Base-by-base conservation (phyloP, 768 basidiomycete genomes). In the Termitomyces sp. region DNA sequence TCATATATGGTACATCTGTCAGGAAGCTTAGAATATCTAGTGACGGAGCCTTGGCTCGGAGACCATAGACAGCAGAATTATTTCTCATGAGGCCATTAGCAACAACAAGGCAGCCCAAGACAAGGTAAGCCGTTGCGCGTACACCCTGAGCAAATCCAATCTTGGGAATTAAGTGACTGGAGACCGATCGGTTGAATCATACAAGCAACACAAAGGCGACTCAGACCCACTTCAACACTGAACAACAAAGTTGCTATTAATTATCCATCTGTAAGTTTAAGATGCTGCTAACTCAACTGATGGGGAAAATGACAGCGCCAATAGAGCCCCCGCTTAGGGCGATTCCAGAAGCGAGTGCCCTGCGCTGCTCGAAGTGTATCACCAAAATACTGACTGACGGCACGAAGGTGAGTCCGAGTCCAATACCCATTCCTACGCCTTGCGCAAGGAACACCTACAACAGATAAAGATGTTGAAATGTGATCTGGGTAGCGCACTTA, bases 361-460 rank as follows among this genome's bases (percentile, higher is more conserved):
- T 69, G 17, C 70, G 67, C 48, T 65, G 67, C 16, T 66, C 54
- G 53, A 81, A 82, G 65, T 80, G 75, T 34, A 78, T 77, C 16
- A 72, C 69, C n/a, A 77, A 53, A 49, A 79, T 68, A 3, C 74
- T 72, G 10, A 80, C 58, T 0, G 75, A 68, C 1, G 81, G 80
- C 29, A 74, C 63, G 57, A 73, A 77, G 14, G 72, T 66, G 38
- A 73, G 48, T 1, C 77, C 77, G 11, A 72, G 62, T 7, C 73
- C 75, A 21, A 80, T 63, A 10, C 79, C 73, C 41, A 72, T 62
- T 4, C 66, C 65, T 5, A 68, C 29, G 34, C 60, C 63, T 47
- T 65, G 66, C 2, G 62, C 58, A n/a, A 69, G 59, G 40, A 65
- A 62, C 9, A 68, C 63, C 64, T 65, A n/a, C 47, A 37, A 37